These are phyloP conservation scores for Phialocephala subalpina DNA, from an alignment of 2,329 filamentous ascomycete species.

Conservation along the genomic window DNA sequence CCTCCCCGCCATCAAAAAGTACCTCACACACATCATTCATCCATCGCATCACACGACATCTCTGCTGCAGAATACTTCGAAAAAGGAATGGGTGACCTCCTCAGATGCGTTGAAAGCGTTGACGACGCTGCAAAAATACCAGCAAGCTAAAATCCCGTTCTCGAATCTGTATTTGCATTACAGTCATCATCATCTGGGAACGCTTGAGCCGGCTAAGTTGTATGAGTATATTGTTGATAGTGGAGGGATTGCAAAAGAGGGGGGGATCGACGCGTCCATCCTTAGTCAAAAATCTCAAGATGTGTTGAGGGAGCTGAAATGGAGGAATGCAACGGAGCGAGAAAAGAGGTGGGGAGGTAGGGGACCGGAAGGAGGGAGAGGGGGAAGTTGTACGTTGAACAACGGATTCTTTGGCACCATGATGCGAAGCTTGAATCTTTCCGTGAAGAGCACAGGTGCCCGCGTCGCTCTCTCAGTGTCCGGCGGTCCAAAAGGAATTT, in stretches of 20 bases:
- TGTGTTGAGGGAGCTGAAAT: background rate
- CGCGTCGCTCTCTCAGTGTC: slow-evolving; percentile 17
- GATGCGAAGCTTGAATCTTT: slow-evolving; percentile 56
- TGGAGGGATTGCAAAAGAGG: slow-evolving; percentile 20
- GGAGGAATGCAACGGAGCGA: slow-evolving; percentile 4
- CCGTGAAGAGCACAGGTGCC: slow-evolving; percentile 58
- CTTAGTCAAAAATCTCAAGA: background rate
- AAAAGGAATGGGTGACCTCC: slow-evolving; percentile 13
- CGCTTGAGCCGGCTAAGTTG: slow-evolving; percentile 54
- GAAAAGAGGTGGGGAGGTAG: slow-evolving; percentile 13
- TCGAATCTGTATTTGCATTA: slow-evolving; percentile 66
- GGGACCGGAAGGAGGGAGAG: slow-evolving; percentile 26
- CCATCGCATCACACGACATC: slow-evolving; percentile 2
- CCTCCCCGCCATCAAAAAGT: slow-evolving; percentile 23
- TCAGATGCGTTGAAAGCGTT: slow-evolving; percentile 1
- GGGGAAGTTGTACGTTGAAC: slow-evolving; percentile 58
- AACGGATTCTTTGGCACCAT: slow-evolving; percentile 60
- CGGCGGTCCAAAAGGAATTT: slow-evolving; percentile 16
- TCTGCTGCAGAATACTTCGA: slow-evolving; percentile 10
- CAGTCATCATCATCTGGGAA: slow-evolving; percentile 45
- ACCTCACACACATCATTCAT: slow-evolving; percentile 24
- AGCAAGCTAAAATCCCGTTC: slow-evolving; percentile 61
- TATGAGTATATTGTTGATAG: slow-evolving; percentile 56
- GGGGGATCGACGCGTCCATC: background rate
- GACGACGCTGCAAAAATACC: slow-evolving; percentile 41